Conservation (phyloP, 345 rosid species). For the Capsella bursapastoris region DNA sequence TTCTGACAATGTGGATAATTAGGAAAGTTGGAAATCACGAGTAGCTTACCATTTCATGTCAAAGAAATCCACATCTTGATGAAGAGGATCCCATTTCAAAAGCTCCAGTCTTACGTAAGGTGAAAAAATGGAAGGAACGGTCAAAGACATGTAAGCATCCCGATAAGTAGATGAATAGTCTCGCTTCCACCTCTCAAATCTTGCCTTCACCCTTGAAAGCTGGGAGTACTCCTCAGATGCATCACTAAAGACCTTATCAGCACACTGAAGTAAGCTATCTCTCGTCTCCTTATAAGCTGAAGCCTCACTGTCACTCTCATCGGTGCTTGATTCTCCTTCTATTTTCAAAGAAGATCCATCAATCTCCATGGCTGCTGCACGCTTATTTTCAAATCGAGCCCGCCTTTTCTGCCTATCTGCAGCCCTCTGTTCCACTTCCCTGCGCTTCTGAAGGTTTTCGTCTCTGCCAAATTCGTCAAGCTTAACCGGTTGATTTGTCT, state of each 20-base stretch:
- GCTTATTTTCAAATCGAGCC: constrained; percentile 70
- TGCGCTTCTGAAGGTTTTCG: constrained; percentile 78
- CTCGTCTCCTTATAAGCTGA: constrained; percentile 77
- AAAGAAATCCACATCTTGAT: constrained; percentile 70
- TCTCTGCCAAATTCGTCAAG: constrained; percentile 98
- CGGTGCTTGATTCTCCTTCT: constrained; percentile 98
- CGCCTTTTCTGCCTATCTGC: constrained; percentile 79
- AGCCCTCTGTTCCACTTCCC: constrained; percentile 81
- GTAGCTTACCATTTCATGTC: constrained; percentile 79
- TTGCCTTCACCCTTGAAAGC: constrained; percentile 76
- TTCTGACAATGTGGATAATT: constrained; percentile 15
- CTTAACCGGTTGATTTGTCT: constrained; percentile 64
- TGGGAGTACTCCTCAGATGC: constrained; percentile 92
- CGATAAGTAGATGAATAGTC: constrained; percentile 71
- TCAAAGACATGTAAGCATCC: constrained; percentile 92
- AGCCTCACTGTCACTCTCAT: constrained; percentile 92
- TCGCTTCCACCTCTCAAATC: constrained; percentile 86
- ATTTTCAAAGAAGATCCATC: constrained; percentile 63
- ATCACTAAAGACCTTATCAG: constrained; percentile 84
- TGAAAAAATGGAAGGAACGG: constrained; percentile 87
- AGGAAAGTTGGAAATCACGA: constrained; percentile 12
- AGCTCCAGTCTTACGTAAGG: constrained; percentile 94
- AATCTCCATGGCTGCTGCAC: constrained; percentile 68
- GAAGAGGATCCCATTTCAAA: constrained; percentile 92
- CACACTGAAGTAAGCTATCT: constrained; percentile 67